Evolutionary conservation across 495 filamentous ascomycete species (phyloP), one percentile per base, ranked within the genome.

Genomic region (Penicillium flavigenum): DNA sequence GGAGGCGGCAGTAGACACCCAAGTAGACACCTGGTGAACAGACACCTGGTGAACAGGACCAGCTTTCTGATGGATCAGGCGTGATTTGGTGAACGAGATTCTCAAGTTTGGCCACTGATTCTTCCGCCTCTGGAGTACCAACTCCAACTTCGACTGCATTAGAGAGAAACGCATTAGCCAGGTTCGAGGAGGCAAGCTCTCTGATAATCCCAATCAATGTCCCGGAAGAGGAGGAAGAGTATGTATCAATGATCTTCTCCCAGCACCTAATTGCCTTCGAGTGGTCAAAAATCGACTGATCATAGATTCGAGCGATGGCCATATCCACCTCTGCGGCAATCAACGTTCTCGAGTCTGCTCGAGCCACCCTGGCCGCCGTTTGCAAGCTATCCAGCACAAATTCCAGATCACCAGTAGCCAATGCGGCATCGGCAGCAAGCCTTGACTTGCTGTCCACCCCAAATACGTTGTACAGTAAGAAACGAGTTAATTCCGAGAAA

Each of bases 371-470:
- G 9, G 42, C 36, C 5, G 60, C 56, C 2, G 46, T 26, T 39
- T 39, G 56, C 46, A 27, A 56, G 8, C n/a, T 16, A 2, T 63
- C 26, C 17, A 56, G 12, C 44, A 58, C 20, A 50, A 61, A 52
- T 4, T 56, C 39, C 1, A 61, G 54, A 10, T 44, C 39, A n/a
- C 31, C 42, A 14, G 59, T 61, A 4, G 47, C 59, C 32, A 54
- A 26, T 27, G 59, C 59, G 2, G 59, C 59, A 32, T 53, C 47
- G n/a, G 53, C 53, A 8, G 49, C 38, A 39, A 47, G 41, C 5
- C 38, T 31, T 54, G 11, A n/a, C 47, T 45, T 54, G 27, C 8
- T 50, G 43, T 9, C 5, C 47, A n/a, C 24, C 24, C 24, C 24
- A 24, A 24, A 24, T 24, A 24, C 24, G 24, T 4, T 24, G 24